phyloP scores from a whole-genome alignment of 208 protist species.

The Trypanosoma lewisi region DNA sequence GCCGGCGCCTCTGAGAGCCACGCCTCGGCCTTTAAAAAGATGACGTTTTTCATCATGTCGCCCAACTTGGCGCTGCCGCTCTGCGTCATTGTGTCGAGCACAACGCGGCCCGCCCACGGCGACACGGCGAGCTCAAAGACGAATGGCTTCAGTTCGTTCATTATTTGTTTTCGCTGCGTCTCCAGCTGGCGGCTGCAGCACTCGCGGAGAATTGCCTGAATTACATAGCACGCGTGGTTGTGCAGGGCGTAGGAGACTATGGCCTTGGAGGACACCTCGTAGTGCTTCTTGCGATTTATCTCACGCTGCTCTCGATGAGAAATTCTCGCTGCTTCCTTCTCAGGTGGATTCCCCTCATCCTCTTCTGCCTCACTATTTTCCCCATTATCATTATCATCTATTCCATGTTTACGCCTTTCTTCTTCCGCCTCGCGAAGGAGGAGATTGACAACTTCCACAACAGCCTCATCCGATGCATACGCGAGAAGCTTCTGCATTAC shows the following conservation, averaged over 20 bases:
- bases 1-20: conserved; percentile 72
- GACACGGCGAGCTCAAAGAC: conserved; percentile 83
- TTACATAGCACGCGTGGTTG: conserved; percentile 75
- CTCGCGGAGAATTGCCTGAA: conserved; percentile 79
- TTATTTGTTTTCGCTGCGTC: conserved; percentile 54
- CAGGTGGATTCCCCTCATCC: conserved; percentile 35
- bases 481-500: conserved; percentile 86
- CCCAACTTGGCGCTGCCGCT: conserved; percentile 57
- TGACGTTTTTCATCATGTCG: conserved; percentile 80
- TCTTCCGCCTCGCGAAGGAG: conserved; percentile 32
- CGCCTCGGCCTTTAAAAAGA: conserved; percentile 77
- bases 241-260: conserved; percentile 80
- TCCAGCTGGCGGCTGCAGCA: conserved; percentile 60
- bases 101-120: conserved; percentile 84
- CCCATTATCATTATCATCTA: background rate
- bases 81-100: conserved; percentile 82
- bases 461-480: conserved; percentile 58
- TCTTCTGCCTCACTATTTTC: conserved; percentile 21
- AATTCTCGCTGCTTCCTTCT: conserved; percentile 17
- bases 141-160: conserved; percentile 85
- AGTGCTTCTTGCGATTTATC: conserved; percentile 64
- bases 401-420: conserved; percentile 10
- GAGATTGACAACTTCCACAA: conserved; percentile 46
- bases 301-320: conserved; percentile 57
- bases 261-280: conserved; percentile 51